Base-by-base conservation (phyloP, 495 filamentous ascomycete species). In the Aspergillus panamensis region DNA sequence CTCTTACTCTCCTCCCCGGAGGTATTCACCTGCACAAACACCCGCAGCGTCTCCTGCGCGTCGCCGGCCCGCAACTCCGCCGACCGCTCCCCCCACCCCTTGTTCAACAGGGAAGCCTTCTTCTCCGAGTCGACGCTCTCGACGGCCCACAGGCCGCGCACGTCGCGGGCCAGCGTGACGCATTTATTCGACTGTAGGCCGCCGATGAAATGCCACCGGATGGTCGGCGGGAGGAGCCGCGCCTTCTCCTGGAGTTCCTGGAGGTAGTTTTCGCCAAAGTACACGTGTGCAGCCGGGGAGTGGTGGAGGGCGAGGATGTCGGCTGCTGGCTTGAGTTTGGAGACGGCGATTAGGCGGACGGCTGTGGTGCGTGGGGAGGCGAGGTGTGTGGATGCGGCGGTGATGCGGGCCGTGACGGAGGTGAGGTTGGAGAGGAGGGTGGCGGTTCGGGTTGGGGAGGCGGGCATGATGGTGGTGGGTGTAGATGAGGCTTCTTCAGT, bases 201-300 rank as follows among this genome's bases (percentile, higher is more conserved):
- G 51, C 94, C 94, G 71, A 97, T 97, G 70, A 97, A 96, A 67
- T 98, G 94, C 94, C 94, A 98, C 53, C 82, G 79, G 54, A 98
- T 88, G 17, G 75, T 80, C 0, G 88, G 84, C 0, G 94, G 94
- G 6, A 97, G 82, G 17, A 91, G 64, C 9, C 81, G 77, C 10
- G 92, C 88, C 74, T 98, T 98, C 69, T 93, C 84, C 49, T 82
- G 75, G 42, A 98, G 85, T 68, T 98, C 94, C 74, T 97, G 92
- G 13, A 89, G 80, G 78, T 98, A 98, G 76, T 98, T 98, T 74
- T 98, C 94, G 60, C 94, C 94, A 71, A 97, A 97, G 73, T 97
- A 91, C 50, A 77, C 62, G 42, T 96, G 92, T 0, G 65, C 47
- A 17, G 77, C 70, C 0, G 80, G 77, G 1, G 80, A 63, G 57